Conservation (phyloP, 495 filamentous ascomycete species). For the Talaromyces nanjingensis region DNA sequence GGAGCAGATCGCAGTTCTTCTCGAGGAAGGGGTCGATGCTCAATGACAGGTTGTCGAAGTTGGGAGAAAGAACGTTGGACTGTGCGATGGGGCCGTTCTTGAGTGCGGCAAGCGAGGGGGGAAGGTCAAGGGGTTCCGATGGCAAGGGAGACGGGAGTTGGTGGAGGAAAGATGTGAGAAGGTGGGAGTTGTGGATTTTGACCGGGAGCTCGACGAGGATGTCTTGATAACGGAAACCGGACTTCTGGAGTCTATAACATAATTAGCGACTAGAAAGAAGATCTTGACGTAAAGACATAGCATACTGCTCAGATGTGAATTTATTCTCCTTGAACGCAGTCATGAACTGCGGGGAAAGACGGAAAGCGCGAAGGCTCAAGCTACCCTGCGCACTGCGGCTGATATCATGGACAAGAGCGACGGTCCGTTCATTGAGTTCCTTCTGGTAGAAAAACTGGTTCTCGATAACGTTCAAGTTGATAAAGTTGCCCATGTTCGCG, state of each 20-base stretch:
- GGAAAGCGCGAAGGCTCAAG: slow-evolving; percentile 84
- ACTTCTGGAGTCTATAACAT: slow-evolving; percentile 69
- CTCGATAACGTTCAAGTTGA: slow-evolving; percentile 91
- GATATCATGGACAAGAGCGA: slow-evolving; percentile 93
- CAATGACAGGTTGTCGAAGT: slow-evolving; percentile 81
- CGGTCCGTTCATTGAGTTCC: slow-evolving; percentile 81
- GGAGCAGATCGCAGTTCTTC: slow-evolving; percentile 91
- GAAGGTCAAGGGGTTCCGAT: slow-evolving; percentile 56
- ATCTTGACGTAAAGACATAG: neutral
- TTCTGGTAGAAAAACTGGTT: slow-evolving; percentile 97
- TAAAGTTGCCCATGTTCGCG: slow-evolving; percentile 97
- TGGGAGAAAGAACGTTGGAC: slow-evolving; percentile 66
- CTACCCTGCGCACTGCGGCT: slow-evolving; percentile 88
- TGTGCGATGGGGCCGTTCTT: slow-evolving; percentile 41
- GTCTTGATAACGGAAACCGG: slow-evolving; percentile 86
- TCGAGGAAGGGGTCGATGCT: slow-evolving; percentile 97
- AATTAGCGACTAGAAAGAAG: neutral
- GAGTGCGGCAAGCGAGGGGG: slow-evolving; percentile 69
- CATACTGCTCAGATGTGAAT: slow-evolving; percentile 90
- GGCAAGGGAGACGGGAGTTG: slow-evolving; percentile 63
- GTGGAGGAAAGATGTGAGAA: slow-evolving; percentile 91
- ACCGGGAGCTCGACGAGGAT: slow-evolving; percentile 91
- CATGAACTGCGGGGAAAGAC: slow-evolving; percentile 83
- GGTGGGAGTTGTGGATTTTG: slow-evolving; percentile 90
- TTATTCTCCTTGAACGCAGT: slow-evolving; percentile 90